Percentiles rank a stretch among this genome's conserved stretches.
These are phyloP conservation scores for Geotrichum phurueaensis DNA, from an alignment of 1,139 yeast species.

Conservation along the genomic window DNA sequence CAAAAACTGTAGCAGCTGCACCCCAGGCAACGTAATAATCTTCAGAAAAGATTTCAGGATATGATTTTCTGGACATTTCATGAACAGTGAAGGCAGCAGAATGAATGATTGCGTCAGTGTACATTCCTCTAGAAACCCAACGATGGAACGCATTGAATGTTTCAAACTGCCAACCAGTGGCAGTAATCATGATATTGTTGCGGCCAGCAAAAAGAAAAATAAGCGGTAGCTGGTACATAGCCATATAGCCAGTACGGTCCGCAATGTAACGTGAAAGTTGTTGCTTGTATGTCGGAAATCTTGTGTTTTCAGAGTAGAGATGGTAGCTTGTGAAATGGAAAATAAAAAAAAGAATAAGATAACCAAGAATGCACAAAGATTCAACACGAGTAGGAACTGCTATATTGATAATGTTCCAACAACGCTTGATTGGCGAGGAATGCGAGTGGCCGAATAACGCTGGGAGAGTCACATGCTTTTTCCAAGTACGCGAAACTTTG, in stretches of 20 bases:
- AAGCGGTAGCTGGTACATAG: slow-evolving; percentile 51
- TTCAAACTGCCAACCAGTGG: slow-evolving; percentile 58
- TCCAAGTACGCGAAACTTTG: neutral
- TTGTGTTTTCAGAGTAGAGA: slow-evolving; percentile 6
- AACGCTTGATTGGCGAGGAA: slow-evolving; percentile 7
- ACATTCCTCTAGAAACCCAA: slow-evolving; percentile 51
- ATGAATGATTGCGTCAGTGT: slow-evolving; percentile 40
- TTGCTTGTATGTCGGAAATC: neutral
- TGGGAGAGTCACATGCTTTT: slow-evolving; percentile 10
- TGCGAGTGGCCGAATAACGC: slow-evolving; percentile 14
- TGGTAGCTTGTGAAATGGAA: slow-evolving; percentile 17
- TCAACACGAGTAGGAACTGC: slow-evolving; percentile 25
- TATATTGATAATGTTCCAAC: slow-evolving; percentile 25
- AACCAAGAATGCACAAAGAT: slow-evolving; percentile 22
- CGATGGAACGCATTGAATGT: slow-evolving; percentile 55
- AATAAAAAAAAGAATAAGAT: slow-evolving; percentile 17
- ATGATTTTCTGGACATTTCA: neutral
- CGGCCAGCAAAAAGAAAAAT: slow-evolving; percentile 57
- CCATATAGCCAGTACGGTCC: slow-evolving; percentile 53
- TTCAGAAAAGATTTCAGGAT: neutral
- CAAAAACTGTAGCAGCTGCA: slow-evolving; percentile 42
- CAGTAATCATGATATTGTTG: slow-evolving; percentile 50
- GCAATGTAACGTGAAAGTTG: slow-evolving; percentile 36
- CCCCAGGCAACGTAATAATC: slow-evolving; percentile 37
- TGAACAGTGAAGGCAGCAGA: slow-evolving; percentile 20